Base-by-base conservation (phyloP, 164 flowering plant species). In the Liquidambar formosana region DNA sequence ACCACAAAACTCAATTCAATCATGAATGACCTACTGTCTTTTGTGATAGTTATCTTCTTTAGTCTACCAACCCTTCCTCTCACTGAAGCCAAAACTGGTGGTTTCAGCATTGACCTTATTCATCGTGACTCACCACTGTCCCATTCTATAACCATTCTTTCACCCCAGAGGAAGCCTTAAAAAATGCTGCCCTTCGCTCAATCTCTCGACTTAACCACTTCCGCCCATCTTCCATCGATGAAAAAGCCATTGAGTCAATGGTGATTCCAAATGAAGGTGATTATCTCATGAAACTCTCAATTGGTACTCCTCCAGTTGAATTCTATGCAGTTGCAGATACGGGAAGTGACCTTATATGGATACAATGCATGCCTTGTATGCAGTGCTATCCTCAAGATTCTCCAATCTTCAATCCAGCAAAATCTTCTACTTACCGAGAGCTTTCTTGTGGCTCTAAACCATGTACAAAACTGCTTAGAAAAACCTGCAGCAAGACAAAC, bases 291-390 rank as follows among this genome's bases (percentile, higher is more conserved):
- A 73, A 67, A 0, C 14, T 71, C 19, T 71, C 81, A 5, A 48
- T 82, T 4, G 83, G 85, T 0, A 75, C 81, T 0, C 85, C 83
- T 0, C 77, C 81, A 1, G 53, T 77, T 9, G 19, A 54, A 0
- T 18, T 71, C 26, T 19, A 73, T 0, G 79, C 64, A n/a, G 68
- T 79, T 2, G 81, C 83, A 3, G 87, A 83, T 52, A 83, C 84
- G 0, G 84, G 86, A 19, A 83, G 84, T 49, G 84, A 83, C 49
- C 77, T 81, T 19, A 68, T 56, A 0, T 83, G 86, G 86, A 70
- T 75, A 3, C 86, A 81, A 54, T 83, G 86, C 77, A 19, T 63
- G 58, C 86, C 84, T 14, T 83, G 86, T 44, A 1, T 0, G 5
- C 1, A 21, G 0, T 83, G 84, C 57, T 79, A 46, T 80, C 58